Evolutionary conservation across 1,284 basidiomycete species (phyloP).

Genomic region (Trichosporon inkin): DNA sequence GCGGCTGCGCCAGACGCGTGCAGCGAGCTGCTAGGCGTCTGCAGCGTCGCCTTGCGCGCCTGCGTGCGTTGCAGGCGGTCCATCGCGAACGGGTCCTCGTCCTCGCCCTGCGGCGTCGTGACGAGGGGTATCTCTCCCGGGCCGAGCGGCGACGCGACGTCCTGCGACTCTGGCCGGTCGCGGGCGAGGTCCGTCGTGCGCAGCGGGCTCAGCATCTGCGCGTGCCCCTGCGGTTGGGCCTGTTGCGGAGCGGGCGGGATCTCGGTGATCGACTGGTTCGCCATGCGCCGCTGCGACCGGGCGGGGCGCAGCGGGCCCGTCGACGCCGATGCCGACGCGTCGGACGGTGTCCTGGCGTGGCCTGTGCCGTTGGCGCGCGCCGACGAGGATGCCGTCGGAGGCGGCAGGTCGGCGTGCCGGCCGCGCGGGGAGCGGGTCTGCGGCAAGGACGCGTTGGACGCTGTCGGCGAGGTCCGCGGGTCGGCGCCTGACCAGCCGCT

Average conservation of each 20-base stretch:
- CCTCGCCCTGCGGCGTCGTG: conserved; percentile 15
- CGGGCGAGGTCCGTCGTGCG: not conserved
- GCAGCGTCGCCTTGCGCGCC: conserved; percentile 32
- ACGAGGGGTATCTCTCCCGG: conserved; percentile 1
- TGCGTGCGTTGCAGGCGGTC: conserved; percentile 37
- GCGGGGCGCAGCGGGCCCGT: not conserved
- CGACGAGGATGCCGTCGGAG: not conserved
- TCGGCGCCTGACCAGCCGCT: conserved; percentile 1
- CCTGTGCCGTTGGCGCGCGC: not conserved
- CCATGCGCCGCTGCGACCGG: not conserved
- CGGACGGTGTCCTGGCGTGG: not conserved
- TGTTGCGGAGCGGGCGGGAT: too few relatives aligned
- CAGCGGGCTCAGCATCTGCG: conserved; percentile 7
- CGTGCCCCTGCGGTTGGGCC: not conserved
- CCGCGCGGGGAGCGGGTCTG: not conserved
- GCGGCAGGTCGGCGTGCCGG: not conserved
- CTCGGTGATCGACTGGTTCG: too few relatives aligned
- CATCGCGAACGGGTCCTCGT: conserved; percentile 38
- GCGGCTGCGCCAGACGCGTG: not conserved
- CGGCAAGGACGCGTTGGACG: not conserved
- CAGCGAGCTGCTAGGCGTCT: conserved; percentile 13
- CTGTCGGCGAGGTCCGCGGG: not conserved
- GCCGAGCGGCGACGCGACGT: not conserved
- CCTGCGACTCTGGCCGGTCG: conserved; percentile 1
- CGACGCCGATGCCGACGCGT: too few relatives aligned